Percentiles rank a stretch among this genome's conserved stretches.
Conservation (phyloP, 2,329 filamentous ascomycete genomes). For the Celoporthe dispersa region DNA sequence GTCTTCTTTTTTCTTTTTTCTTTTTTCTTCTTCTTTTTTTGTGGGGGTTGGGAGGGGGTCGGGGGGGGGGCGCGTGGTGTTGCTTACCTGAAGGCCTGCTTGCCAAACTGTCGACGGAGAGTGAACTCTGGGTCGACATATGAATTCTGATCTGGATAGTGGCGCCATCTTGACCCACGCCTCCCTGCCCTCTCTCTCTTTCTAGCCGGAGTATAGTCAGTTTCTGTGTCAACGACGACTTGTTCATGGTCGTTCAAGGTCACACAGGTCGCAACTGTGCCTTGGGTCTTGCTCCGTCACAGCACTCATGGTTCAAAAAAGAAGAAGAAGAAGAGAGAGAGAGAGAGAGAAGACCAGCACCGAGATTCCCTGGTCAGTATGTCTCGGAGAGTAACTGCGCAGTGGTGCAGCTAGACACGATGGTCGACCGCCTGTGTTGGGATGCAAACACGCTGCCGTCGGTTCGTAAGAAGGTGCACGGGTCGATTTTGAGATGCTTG, state of each 20-base stretch:
- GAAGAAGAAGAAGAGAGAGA: too few species aligned
- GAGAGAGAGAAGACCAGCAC: background rate
- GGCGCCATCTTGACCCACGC: conserved; percentile 42
- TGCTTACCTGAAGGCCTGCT: conserved; percentile 70
- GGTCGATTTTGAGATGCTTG: background rate
- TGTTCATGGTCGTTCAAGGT: conserved; percentile 10
- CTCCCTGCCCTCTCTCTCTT: background rate
- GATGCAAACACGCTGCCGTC: background rate
- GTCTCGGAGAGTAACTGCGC: background rate
- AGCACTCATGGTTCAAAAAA: conserved; percentile 14
- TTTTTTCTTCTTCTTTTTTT: background rate
- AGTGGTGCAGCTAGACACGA: background rate
- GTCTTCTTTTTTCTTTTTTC: background rate
- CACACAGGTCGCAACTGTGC: conserved; percentile 14
- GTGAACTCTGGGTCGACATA: conserved; percentile 74
- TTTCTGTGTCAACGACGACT: background rate
- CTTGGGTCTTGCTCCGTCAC: conserved; percentile 21
- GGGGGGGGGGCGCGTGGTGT: background rate
- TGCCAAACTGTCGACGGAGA: conserved; percentile 73
- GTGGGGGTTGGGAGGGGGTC: background rate
- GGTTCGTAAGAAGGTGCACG: background rate
- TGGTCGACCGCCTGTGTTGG: background rate
- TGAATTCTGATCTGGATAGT: conserved; percentile 51
- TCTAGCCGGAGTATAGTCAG: too few species aligned
- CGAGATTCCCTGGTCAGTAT: background rate